Evolutionary conservation across 2,329 filamentous ascomycete species (phyloP), one percentile per base, ranked within the genome.

Genomic region (Hypoxylon rubiginosum): DNA sequence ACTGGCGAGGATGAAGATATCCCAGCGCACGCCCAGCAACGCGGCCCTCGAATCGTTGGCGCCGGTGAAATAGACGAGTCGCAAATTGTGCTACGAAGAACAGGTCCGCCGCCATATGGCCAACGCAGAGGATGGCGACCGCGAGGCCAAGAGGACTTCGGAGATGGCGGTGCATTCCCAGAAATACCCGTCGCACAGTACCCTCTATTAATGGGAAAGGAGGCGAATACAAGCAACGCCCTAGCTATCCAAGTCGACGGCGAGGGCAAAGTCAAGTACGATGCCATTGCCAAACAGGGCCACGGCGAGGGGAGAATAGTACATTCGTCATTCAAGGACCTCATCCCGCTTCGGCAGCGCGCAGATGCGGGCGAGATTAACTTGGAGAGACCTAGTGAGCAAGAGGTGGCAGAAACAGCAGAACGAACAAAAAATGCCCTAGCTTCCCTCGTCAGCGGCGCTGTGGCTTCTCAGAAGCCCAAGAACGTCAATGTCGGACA

Each of bases 171-270:
- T 74, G 94, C 95, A 56, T 99, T 97, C 77, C 96, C 96, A 39
- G 95, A 98, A 81, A 90, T 97, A 28, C 90, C 92, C 13, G 90
- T 98, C 56, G 96, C 95, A 46, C 96, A 99, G 77, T 99, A 98
- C 77, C 96, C 96, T 10, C 87, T 97, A 54, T 93, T 97, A 64
- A 97, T 98, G 93, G 95, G 95, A 63, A 89, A 91, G 74, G 97
- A 97, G 80, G 83, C 88, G 8, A 86, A 84, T 32, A 88, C 86
- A 50, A 96, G 90, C 71, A 98, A 97, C 81, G 94, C 96, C 59
- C 86, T 99, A 51, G 91, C 94, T n/a, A 86, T 98, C 32, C 92
- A 97, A 78, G 94, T 98, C 36, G 94, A 98, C 76, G 89, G 86
- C 0, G 91, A 97, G 71, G 96, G 96, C 48, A 97, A 97, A 77